Base-by-base conservation (phyloP, 2,329 filamentous ascomycete genomes). In the Xylariaceae sp. region DNA sequence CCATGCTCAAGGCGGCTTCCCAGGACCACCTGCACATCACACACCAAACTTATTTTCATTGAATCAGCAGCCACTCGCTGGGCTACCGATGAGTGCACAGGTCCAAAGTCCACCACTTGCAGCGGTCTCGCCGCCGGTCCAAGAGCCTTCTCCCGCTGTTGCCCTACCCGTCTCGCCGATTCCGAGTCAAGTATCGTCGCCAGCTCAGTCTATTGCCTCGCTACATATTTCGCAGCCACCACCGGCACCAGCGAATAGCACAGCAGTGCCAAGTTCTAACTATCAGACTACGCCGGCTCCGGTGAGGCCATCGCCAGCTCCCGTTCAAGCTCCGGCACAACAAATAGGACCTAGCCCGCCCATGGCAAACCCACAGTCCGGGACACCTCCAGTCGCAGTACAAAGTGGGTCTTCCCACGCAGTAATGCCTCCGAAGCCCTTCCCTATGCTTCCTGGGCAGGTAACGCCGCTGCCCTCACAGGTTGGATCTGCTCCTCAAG, bases 371-470 rank as follows among this genome's bases (percentile, higher is more conserved):
- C 39, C 38, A 12, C 23, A 48, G 17, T 3, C 41, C 22, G 36
- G 19, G 6, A 17, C 40, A 40, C n/a, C 37, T 21, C 14, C 7
- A 4, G 27, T 8, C 27, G 27, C 7, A 37, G n/a, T 14, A 11
- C 40, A 41, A 21, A 14, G n/a, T 2, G 44, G 37, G 20, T 20
- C 42, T 14, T 12, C 29, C 6, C 10, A 34, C 20, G 35, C 20
- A 6, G 7, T 39, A 36, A 46, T 37, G 8, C 20, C 25, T 17
- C 38, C 48, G 4, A 60, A 58, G 22, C 58, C 60, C 3, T 61
- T 53, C 37, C 60, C 60, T 32, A 61, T 61, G 59, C 53, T 62
- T 35, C 59, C 58, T 2, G 60, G 60, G n/a, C 60, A 63, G 44
- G 54, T 62, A 16, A 61, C 49, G 11, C 57, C 60, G 12, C 38